phyloP scores from a whole-genome alignment of 2,329 filamentous ascomycete genomes.

The Epicoccum sorghinum region DNA sequence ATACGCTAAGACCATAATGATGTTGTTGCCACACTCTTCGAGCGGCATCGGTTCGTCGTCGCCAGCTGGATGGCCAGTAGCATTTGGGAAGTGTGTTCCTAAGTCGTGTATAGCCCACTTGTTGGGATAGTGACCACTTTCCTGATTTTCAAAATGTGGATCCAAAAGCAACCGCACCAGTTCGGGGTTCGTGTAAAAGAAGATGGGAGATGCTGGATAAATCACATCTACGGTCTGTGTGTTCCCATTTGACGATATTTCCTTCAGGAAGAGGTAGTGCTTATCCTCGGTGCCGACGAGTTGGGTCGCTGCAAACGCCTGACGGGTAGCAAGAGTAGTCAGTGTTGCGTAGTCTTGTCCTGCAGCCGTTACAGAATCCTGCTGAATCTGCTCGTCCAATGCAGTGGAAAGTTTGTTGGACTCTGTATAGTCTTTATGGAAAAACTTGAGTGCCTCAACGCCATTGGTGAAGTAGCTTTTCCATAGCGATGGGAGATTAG shows the following conservation, averaged over 20 bases:
- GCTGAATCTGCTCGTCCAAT: constrained; percentile 73
- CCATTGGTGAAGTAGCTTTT: constrained; percentile 71
- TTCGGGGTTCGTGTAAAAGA: constrained; percentile 80
- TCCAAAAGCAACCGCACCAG: constrained; percentile 82
- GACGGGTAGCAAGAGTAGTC: constrained; percentile 76
- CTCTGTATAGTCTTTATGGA: constrained; percentile 74
- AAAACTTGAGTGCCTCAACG: constrained; percentile 70
- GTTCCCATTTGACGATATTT: constrained; percentile 85
- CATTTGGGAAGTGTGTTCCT: constrained; percentile 74
- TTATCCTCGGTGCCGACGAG: constrained; percentile 73
- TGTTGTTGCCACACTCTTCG: constrained; percentile 80
- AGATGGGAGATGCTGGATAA: constrained; percentile 84
- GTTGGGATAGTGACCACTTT: constrained; percentile 83
- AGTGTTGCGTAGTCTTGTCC: constrained; percentile 78
- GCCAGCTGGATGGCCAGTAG: constrained; percentile 73
- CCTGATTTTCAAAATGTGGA: constrained; percentile 79
- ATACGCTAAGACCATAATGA: constrained; percentile 80
- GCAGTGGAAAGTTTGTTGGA: constrained; percentile 68
- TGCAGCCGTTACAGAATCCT: constrained; percentile 75
- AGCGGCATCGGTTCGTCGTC: constrained; percentile 77
- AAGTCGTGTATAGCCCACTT: constrained; percentile 80
- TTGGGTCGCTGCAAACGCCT: constrained; percentile 78
- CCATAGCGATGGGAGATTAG: constrained; percentile 80
- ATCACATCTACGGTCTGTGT: constrained; percentile 87
- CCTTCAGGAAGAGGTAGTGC: constrained; percentile 80